Percentiles rank a stretch among this genome's conserved stretches.
Evolutionary conservation across 345 rosid genomes (phyloP).

Genomic region (Brassica rapa): DNA sequence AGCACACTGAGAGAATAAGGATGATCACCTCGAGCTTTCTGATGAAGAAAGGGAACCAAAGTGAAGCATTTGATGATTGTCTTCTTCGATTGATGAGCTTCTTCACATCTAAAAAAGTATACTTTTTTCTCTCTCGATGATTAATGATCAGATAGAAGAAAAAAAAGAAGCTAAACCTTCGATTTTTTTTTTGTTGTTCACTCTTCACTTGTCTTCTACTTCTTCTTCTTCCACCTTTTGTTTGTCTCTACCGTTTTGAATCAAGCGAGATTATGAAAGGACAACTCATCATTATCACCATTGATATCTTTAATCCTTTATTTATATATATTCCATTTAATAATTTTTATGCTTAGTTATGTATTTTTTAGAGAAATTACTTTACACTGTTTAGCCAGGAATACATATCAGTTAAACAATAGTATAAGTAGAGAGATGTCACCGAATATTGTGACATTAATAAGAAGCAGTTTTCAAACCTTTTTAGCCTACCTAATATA

Average conservation of each 20-base stretch:
- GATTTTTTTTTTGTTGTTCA: conserved; percentile 3
- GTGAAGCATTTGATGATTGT: conserved; percentile 41
- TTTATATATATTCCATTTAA: too few relatives aligned
- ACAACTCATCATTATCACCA: conserved; percentile 35
- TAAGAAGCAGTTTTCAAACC: conserved; percentile 17
- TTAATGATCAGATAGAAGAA: conserved; percentile 28
- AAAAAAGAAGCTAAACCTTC: conserved; percentile 3
- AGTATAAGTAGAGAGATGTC: neutral
- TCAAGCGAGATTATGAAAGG: conserved; percentile 25
- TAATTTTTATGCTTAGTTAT: too few relatives aligned
- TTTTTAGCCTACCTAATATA: conserved; percentile 13
- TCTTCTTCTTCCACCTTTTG: neutral
- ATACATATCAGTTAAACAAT: too few relatives aligned
- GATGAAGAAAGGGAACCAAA: conserved; percentile 34
- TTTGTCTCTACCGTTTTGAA: conserved; percentile 38
- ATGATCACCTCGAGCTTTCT: conserved; percentile 42
- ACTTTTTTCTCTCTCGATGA: neutral
- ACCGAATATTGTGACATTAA: neutral
- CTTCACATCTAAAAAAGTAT: neutral
- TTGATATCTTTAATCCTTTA: neutral
- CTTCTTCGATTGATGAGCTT: conserved; percentile 25
- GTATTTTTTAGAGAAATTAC: too few relatives aligned
- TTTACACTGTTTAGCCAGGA: too few relatives aligned
- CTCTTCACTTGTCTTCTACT: neutral
- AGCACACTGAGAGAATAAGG: conserved; percentile 9